These are phyloP conservation scores for Phylloporus sp. DNA, from an alignment of 1,284 basidiomycete species.

Conservation along the genomic window DNA sequence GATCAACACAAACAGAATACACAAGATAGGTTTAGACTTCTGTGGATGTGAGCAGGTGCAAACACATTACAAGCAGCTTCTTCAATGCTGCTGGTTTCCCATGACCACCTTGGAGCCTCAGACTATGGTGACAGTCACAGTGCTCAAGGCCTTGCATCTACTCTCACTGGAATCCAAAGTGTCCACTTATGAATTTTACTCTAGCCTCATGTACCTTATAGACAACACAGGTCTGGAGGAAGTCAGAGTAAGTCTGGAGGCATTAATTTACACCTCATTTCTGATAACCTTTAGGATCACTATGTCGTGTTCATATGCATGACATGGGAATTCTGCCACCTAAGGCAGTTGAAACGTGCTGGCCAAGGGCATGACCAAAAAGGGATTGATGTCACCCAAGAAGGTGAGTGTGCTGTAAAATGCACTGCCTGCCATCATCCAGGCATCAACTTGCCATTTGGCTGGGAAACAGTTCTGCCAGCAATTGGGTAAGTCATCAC, in stretches of 20 bases:
- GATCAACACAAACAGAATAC: neutral
- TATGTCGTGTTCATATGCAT: neutral
- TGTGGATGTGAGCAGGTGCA: neutral
- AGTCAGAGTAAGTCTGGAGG: neutral
- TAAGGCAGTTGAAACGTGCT: neutral
- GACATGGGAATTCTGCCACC: neutral
- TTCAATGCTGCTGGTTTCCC: neutral
- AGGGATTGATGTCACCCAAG: neutral
- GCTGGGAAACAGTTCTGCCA: neutral
- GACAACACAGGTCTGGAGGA: neutral
- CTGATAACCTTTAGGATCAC: neutral
- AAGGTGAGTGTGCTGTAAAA: neutral
- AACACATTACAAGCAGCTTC: neutral
- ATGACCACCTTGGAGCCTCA: neutral
- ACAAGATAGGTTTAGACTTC: neutral
- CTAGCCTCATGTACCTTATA: neutral
- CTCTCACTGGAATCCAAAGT: neutral
- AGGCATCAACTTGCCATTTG: neutral
- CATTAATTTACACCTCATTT: neutral
- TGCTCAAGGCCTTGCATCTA: neutral
- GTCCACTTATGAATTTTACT: neutral
- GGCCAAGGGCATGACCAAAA: neutral
- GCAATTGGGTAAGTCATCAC: neutral
- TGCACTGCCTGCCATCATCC: neutral
- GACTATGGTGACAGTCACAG: neutral